Conservation (phyloP, 2,329 filamentous ascomycete species). For the Penicillium sp. region DNA sequence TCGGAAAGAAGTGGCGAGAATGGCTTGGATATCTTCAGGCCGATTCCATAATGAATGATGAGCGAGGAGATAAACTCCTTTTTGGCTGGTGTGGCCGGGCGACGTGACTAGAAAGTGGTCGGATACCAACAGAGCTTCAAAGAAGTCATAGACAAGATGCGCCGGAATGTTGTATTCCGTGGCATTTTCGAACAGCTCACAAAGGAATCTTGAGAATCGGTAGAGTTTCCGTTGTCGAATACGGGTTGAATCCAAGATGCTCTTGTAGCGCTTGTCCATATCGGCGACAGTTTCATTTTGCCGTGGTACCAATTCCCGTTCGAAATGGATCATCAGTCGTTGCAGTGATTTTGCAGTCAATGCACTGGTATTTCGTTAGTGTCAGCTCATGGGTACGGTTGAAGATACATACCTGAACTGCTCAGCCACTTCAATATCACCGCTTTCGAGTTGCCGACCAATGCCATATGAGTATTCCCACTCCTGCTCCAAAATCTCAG, state of each 20-base stretch:
- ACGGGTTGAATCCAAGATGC: conserved; percentile 88
- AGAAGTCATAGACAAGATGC: conserved; percentile 66
- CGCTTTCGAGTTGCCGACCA: conserved; percentile 81
- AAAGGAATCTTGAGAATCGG: conserved; percentile 84
- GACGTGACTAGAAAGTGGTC: conserved; percentile 84
- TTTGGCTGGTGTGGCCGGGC: conserved; percentile 58
- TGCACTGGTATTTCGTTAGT: conserved; percentile 48
- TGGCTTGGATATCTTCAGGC: conserved; percentile 73
- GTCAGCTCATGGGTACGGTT: background rate
- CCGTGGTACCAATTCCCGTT: conserved; percentile 78
- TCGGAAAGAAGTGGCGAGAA: conserved; percentile 74
- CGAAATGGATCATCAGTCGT: conserved; percentile 83
- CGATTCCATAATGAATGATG: conserved; percentile 71
- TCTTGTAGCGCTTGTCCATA: conserved; percentile 96
- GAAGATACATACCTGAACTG: conserved; percentile 64
- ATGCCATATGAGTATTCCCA: conserved; percentile 97
- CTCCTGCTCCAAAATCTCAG: conserved; percentile 92
- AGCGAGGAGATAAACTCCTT: conserved; percentile 75
- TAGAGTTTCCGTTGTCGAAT: conserved; percentile 95
- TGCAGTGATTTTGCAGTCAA: conserved; percentile 89
- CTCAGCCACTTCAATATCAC: conserved; percentile 93
- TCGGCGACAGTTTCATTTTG: conserved; percentile 77
- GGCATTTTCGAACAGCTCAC: conserved; percentile 91
- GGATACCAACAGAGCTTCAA: conserved; percentile 71
- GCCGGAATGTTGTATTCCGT: conserved; percentile 83